Conservation (phyloP, 768 basidiomycete species). For the Mycena leptocephala region DNA sequence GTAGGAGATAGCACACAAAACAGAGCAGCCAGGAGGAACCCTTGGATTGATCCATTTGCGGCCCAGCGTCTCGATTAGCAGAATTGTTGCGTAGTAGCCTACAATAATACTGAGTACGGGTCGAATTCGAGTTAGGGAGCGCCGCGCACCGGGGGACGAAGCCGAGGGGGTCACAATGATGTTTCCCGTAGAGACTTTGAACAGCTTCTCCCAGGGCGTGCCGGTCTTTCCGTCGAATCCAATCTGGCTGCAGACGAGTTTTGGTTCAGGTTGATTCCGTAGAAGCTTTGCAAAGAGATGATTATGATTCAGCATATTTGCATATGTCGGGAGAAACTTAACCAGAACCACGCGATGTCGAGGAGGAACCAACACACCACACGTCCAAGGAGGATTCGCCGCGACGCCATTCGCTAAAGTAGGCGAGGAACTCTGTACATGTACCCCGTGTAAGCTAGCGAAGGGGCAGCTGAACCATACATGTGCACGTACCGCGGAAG, state of each 20-base stretch:
- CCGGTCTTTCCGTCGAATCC: constrained; percentile 67
- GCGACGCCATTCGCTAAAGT: constrained; percentile 84
- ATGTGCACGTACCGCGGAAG: constrained; percentile 56
- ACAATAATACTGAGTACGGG: background rate
- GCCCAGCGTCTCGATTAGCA: constrained; percentile 82
- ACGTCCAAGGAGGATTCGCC: constrained; percentile 80
- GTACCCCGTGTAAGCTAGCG: too few relatives aligned
- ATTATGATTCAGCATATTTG: too few relatives aligned
- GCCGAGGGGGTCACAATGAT: too few relatives aligned
- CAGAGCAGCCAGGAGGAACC: constrained; percentile 78
- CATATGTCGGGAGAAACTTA: too few relatives aligned
- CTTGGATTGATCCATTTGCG: constrained; percentile 81
- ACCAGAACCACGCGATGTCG: constrained; percentile 78
- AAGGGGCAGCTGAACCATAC: too few relatives aligned
- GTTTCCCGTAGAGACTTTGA: constrained; percentile 66
- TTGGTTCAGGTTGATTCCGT: constrained; percentile 72
- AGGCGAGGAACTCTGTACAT: constrained; percentile 75
- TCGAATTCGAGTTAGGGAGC: background rate
- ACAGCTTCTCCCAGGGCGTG: constrained; percentile 67
- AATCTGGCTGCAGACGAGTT: constrained; percentile 70
- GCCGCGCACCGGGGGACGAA: constrained; percentile 76
- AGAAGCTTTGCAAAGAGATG: constrained; percentile 70
- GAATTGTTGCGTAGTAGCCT: constrained; percentile 81
- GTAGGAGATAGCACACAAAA: constrained; percentile 61
- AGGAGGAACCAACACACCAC: constrained; percentile 82